Conservation (phyloP, 78 protist genomes). For the Dictyostelium capitatum region DNA sequence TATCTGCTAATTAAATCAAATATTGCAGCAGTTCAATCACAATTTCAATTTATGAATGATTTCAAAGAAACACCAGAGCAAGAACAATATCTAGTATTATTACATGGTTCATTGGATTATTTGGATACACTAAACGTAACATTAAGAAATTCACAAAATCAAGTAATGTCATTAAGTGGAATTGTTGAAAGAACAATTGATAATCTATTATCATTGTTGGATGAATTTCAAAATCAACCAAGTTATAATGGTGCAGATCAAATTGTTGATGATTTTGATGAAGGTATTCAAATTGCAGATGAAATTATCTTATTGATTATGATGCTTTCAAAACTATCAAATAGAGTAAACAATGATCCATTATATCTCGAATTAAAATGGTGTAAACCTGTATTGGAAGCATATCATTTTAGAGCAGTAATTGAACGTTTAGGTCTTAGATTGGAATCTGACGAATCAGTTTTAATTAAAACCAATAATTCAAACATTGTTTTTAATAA, state of each 20-base stretch:
- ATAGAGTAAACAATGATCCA: conserved; percentile 22
- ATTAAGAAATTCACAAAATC: conserved; percentile 48
- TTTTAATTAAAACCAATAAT: conserved; percentile 3
- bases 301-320: conserved; percentile 29
- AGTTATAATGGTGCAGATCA: neutral
- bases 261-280: conserved; percentile 48
- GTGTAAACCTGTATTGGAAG: conserved; percentile 13
- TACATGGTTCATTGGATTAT: conserved; percentile 62
- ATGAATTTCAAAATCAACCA: conserved; percentile 33
- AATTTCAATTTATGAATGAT: conserved; percentile 67
- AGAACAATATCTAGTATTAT: conserved; percentile 47
- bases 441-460: conserved; percentile 23
- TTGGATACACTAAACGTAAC: conserved; percentile 54
- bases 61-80: conserved; percentile 77
- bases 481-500: neutral
- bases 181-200: conserved; percentile 47
- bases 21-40: neutral
- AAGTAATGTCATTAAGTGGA: conserved; percentile 53
- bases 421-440: conserved; percentile 48
- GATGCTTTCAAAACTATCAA: conserved; percentile 58
- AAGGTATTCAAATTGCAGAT: conserved; percentile 36
- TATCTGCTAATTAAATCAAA: conserved; percentile 32
- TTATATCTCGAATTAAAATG: conserved; percentile 42
- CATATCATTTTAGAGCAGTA: conserved; percentile 60
- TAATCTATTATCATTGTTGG: conserved; percentile 42